Evolutionary conservation across 2,329 filamentous ascomycete species (phyloP).

Genomic region (Fusarium illudens): DNA sequence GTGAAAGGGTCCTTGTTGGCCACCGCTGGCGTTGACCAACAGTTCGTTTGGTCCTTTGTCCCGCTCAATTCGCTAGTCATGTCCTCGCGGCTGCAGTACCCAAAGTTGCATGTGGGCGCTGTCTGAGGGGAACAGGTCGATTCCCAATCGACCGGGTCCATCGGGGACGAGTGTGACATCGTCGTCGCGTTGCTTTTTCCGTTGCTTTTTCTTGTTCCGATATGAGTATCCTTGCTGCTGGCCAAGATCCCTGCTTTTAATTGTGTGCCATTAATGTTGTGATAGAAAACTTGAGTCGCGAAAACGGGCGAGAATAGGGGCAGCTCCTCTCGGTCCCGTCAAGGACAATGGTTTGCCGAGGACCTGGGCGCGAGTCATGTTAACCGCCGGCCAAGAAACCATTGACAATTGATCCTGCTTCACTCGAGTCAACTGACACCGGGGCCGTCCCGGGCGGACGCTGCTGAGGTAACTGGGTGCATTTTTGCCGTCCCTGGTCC

Average conservation of each 20-base stretch:
- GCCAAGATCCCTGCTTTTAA: background rate
- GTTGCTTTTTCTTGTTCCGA: background rate
- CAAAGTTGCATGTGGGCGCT: background rate
- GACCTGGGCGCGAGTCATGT: constrained; percentile 4
- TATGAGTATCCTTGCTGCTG: constrained; percentile 4
- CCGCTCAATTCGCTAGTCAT: constrained; percentile 9
- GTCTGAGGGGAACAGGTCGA: background rate
- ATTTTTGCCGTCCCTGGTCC: constrained; percentile 5
- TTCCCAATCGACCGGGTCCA: constrained; percentile 6
- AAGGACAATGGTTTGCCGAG: background rate
- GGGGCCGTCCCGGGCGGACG: background rate
- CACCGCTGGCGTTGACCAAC: constrained; percentile 1
- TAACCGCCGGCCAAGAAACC: constrained; percentile 1
- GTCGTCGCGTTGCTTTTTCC: constrained; percentile 2
- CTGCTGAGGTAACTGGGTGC: constrained; percentile 1
- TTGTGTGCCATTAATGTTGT: background rate
- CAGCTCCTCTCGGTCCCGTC: constrained; percentile 2
- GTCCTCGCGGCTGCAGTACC: background rate
- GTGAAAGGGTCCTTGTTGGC: background rate
- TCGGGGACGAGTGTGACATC: constrained; percentile 2
- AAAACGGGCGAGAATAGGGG: background rate
- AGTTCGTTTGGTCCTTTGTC: background rate
- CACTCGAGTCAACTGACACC: constrained; percentile 8
- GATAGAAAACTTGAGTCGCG: background rate
- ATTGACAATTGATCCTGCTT: constrained; percentile 3